Percentiles rank a stretch among this genome's conserved stretches.
Conservation (phyloP, 768 basidiomycete genomes). For the Podaxis carcinomalis region DNA sequence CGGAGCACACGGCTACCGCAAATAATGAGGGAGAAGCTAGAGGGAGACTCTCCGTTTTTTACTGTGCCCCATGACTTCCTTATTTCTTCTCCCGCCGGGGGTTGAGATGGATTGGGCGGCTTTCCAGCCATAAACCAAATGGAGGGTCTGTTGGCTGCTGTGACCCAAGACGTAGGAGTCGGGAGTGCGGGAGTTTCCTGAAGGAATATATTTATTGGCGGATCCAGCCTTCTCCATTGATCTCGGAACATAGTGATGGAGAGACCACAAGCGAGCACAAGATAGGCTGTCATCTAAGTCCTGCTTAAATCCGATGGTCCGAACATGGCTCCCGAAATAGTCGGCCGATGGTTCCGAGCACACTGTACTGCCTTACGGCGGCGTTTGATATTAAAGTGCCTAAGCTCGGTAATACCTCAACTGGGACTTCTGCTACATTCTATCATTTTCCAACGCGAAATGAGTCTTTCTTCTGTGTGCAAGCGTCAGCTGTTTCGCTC, state of each 20-base stretch:
- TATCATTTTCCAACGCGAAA: background rate
- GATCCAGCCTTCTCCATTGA: background rate
- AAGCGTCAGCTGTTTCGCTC: conserved; percentile 8
- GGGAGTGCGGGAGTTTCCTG: too few species aligned
- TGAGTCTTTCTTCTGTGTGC: conserved; percentile 4
- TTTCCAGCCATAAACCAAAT: too few species aligned
- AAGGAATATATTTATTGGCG: background rate
- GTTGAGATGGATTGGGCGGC: too few species aligned
- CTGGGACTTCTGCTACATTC: background rate
- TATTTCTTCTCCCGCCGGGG: too few species aligned
- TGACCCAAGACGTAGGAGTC: too few species aligned
- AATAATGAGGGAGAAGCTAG: too few species aligned
- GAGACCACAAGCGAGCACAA: background rate
- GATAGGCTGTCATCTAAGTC: background rate
- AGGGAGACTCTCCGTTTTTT: too few species aligned
- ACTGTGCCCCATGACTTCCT: too few species aligned
- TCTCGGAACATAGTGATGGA: background rate
- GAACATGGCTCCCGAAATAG: background rate
- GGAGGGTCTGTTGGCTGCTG: too few species aligned
- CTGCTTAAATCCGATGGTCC: conserved; percentile 1
- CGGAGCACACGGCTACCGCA: background rate
- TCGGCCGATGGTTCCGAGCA: background rate
- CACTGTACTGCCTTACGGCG: background rate
- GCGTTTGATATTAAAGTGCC: background rate
- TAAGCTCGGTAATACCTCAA: background rate